Percentiles rank a stretch among this genome's conserved stretches.
phyloP scores from a whole-genome alignment of 1,284 basidiomycete genomes.

The Phlebopus sp. region DNA sequence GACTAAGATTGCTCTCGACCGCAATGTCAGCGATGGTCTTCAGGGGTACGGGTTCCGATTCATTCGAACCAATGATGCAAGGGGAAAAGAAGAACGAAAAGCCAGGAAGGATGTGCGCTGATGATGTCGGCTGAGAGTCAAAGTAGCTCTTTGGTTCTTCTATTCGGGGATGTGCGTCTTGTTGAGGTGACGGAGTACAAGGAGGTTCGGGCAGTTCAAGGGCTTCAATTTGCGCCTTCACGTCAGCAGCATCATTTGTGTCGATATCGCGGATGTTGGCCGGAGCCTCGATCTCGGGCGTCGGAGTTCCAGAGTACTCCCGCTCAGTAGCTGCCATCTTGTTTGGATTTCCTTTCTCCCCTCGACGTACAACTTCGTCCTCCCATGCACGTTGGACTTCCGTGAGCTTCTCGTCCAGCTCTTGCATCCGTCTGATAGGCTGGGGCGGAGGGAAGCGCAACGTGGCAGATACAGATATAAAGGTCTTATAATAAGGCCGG shows the following conservation, averaged over 20 bases:
- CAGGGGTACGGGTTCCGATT: constrained; percentile 43
- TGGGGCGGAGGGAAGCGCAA: constrained; percentile 88
- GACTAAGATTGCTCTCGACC: constrained; percentile 67
- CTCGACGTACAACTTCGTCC: constrained; percentile 76
- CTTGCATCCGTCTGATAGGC: constrained; percentile 82
- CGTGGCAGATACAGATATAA: constrained; percentile 89
- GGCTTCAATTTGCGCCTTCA: constrained; percentile 70
- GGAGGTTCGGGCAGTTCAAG: constrained; percentile 49
- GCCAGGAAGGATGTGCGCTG: constrained; percentile 23
- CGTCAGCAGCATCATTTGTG: constrained; percentile 43
- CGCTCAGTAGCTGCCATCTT: constrained; percentile 37
- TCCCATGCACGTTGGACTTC: constrained; percentile 74
- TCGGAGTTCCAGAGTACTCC: constrained; percentile 27
- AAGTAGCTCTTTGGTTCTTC: constrained; percentile 41
- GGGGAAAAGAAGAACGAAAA: constrained; percentile 28
- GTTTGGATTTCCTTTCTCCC: constrained; percentile 57
- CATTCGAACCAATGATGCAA: constrained; percentile 25
- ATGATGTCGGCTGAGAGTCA: constrained; percentile 35
- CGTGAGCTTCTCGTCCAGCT: constrained; percentile 73
- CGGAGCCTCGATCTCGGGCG: constrained; percentile 20
- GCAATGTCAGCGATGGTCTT: constrained; percentile 61
- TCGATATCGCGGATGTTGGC: constrained; percentile 5
- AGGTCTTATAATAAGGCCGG: constrained; percentile 78
- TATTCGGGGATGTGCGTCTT: constrained; percentile 18
- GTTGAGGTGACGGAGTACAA: constrained; percentile 41